Base-by-base conservation (phyloP, 208 protist species). In the Zelonia costaricensis region DNA sequence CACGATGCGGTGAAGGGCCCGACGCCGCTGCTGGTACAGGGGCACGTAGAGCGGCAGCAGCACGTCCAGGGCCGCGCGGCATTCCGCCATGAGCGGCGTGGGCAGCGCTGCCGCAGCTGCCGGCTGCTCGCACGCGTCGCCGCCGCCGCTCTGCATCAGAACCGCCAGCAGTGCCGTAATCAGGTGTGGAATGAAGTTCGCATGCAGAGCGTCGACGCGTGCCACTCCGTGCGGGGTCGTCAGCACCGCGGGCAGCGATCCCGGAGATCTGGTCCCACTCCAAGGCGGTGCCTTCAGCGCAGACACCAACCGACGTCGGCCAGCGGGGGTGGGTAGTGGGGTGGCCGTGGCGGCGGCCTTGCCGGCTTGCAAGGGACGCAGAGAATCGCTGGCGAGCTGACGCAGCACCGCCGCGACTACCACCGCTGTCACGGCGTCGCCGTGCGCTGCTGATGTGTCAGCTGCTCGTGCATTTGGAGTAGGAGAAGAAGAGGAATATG, bases 191-290 rank as follows among this genome's bases (percentile, higher is more conserved):
- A 68, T 12, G 25, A 75, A 63, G 28, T 44, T 35, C 1, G 60
- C 12, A 30, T 64, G 49, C n/a, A 75, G 27, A 0, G 39, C 47
- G 8, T 62, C 69, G 3, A 75, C 33, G 22, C 69, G 69, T 9
- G 54, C 46, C 8, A 75, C 23, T 2, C 69, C 60, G 4, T 43
- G 23, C 1, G 20, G 25, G 8, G 46, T 51, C 16, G 25, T 18
- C 4, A 75, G 47, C 15, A 67, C 59, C 15, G 51, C 6, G 1
- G 68, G 68, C 18, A 67, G 59, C 3, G 61, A n/a, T n/a, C n/a
- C n/a, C n/a, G n/a, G n/a, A n/a, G n/a, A n/a, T n/a, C n/a, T n/a
- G n/a, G n/a, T n/a, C n/a, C n/a, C n/a, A n/a, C n/a, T n/a, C n/a
- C n/a, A n/a, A n/a, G n/a, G n/a, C n/a, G n/a, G n/a, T n/a, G n/a